phyloP scores from a whole-genome alignment of 257 asterid genomes.

The Misopates orontium region DNA sequence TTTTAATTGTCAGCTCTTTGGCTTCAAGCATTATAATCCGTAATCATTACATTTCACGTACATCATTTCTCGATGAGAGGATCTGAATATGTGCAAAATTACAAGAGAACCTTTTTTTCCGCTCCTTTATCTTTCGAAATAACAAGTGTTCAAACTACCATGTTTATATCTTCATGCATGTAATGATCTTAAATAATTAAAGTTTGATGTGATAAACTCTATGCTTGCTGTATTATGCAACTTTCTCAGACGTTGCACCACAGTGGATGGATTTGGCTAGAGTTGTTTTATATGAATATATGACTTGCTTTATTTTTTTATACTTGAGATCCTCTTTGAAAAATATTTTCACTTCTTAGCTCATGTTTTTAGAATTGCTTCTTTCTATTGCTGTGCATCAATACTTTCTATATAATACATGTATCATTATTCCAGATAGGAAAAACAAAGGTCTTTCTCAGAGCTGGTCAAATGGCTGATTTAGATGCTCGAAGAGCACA shows the following conservation, averaged over 20 bases:
- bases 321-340: constrained; percentile 3
- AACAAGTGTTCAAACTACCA: neutral
- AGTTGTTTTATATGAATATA: constrained; percentile 13
- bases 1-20: constrained; percentile 1
- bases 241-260: neutral
- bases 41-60: constrained; percentile 7
- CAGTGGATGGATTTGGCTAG: constrained; percentile 12
- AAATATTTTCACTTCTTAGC: constrained; percentile 1
- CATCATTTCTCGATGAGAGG: constrained; percentile 9
- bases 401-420: constrained; percentile 11
- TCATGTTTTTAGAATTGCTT: constrained; percentile 19
- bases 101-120: constrained; percentile 10
- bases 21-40: constrained; percentile 4
- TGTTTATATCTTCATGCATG: constrained; percentile 11
- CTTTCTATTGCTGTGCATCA: constrained; percentile 10
- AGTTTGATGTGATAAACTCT: neutral
- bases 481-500: constrained; percentile 87
- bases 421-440: constrained; percentile 66
- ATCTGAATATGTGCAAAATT: neutral
- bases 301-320: constrained; percentile 6
- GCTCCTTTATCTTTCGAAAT: neutral
- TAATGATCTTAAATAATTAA: neutral
- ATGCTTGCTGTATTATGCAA: neutral
- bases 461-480: constrained; percentile 99
- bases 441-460: constrained; percentile 79